phyloP scores from a whole-genome alignment of 805 yeast genomes.

The Starmerella scarabaei region DNA sequence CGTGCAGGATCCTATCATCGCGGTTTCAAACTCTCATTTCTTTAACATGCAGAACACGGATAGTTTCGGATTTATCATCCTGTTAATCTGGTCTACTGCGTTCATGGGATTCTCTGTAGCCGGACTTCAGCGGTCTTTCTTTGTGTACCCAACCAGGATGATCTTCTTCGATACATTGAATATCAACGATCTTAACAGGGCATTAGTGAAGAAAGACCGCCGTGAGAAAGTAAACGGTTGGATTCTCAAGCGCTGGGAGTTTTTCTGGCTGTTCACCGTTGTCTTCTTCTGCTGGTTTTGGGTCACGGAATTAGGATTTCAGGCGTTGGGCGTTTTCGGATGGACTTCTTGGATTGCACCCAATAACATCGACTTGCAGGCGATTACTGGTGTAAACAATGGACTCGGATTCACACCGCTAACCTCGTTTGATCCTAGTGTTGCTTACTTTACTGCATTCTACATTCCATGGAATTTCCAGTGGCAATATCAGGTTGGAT shows the following conservation, averaged over 20 bases:
- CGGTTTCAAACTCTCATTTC: conserved; percentile 22
- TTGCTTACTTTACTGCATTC: conserved; percentile 26
- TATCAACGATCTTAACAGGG: conserved; percentile 36
- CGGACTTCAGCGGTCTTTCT: conserved; percentile 46
- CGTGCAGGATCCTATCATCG: conserved; percentile 34
- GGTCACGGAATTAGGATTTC: conserved; percentile 54
- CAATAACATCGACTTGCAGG: conserved; percentile 35
- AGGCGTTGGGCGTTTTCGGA: conserved; percentile 46
- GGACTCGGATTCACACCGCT: conserved; percentile 45
- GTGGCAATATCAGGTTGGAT: conserved; percentile 28
- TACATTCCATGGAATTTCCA: conserved; percentile 34
- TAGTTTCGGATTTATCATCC: conserved; percentile 38
- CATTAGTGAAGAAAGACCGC: conserved; percentile 32
- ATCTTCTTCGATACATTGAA: conserved; percentile 37
- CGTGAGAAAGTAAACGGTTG: conserved; percentile 43
- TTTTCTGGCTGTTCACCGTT: conserved; percentile 36
- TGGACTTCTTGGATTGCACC: conserved; percentile 53
- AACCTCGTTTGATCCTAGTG: conserved; percentile 39
- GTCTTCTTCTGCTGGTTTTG: conserved; percentile 44
- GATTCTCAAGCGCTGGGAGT: conserved; percentile 39
- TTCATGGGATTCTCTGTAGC: conserved; percentile 56
- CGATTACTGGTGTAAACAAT: conserved; percentile 33
- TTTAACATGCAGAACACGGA: conserved; percentile 12
- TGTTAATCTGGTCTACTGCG: conserved; percentile 42
- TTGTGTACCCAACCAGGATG: conserved; percentile 38